Evolutionary conservation across 345 rosid genomes (phyloP).

Genomic region (Lepidium africanum): DNA sequence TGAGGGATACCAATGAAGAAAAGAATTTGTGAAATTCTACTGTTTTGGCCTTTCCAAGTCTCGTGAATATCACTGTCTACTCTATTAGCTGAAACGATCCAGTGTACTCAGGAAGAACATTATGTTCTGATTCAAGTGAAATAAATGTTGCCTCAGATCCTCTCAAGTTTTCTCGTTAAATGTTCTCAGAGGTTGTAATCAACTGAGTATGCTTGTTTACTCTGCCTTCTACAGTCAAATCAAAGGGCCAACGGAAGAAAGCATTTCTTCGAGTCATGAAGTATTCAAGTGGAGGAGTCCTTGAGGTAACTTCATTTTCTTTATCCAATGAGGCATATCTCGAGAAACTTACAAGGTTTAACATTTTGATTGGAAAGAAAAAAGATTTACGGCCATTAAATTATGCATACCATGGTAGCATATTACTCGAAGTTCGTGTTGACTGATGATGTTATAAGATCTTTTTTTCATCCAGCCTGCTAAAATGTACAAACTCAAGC

Average conservation of each 20-base stretch:
- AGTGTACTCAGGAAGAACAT: not conserved
- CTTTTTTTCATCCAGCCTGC: slow-evolving; percentile 57
- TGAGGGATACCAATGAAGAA: not conserved
- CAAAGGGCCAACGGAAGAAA: slow-evolving; percentile 60
- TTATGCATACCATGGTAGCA: slow-evolving; percentile 1
- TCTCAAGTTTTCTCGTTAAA: not conserved
- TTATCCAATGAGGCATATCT: not conserved
- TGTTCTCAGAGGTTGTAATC: not conserved
- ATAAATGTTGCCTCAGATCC: not conserved
- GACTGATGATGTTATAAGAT: slow-evolving; percentile 12
- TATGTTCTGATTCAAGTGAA: not conserved
- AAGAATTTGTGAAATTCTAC: not conserved
- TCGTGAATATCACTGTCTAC: not conserved
- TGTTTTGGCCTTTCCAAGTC: not conserved
- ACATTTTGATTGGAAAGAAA: not conserved
- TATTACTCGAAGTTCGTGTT: not conserved
- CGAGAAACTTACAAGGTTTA: not conserved
- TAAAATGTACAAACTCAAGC: slow-evolving; percentile 89
- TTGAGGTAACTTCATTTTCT: slow-evolving; percentile 57
- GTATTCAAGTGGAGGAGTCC: slow-evolving; percentile 91
- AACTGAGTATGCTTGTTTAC: not conserved
- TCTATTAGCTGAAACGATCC: not conserved
- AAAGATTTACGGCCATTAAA: not conserved
- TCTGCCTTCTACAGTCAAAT: slow-evolving; percentile 50
- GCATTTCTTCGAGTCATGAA: slow-evolving; percentile 94